Percentiles rank a stretch among this genome's conserved stretches.
Conservation (phyloP, 2,329 filamentous ascomycete genomes). For the Hortaea werneckii region DNA sequence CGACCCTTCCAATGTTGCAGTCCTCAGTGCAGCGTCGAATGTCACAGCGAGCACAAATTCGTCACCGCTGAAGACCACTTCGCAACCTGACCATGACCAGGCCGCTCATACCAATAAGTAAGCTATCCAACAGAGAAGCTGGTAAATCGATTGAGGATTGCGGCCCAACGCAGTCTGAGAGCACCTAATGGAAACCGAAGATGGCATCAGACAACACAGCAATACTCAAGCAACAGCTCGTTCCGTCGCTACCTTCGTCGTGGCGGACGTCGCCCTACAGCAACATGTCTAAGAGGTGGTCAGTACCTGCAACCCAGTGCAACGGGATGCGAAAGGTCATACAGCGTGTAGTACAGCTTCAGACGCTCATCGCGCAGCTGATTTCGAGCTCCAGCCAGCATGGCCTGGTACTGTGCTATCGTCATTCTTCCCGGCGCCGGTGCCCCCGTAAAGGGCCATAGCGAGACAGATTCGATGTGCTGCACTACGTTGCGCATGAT, state of each 20-base stretch:
- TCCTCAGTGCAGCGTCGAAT: too few relatives aligned
- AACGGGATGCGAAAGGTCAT: not conserved
- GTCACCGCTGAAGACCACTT: too few relatives aligned
- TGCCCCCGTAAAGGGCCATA: conserved; percentile 4
- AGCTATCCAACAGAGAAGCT: too few relatives aligned
- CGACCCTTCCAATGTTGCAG: too few relatives aligned
- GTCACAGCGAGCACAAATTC: too few relatives aligned
- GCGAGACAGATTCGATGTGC: conserved; percentile 5
- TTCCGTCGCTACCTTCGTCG: not conserved
- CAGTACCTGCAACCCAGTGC: not conserved
- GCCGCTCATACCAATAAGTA: too few relatives aligned
- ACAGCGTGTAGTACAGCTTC: conserved; percentile 4
- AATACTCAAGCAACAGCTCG: too few relatives aligned
- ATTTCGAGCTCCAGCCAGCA: conserved; percentile 3
- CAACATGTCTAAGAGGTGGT: conserved; percentile 1
- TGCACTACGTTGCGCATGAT: conserved; percentile 3
- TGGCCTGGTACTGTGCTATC: not conserved
- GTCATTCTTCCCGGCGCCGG: conserved; percentile 1
- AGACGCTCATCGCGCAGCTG: conserved; percentile 5
- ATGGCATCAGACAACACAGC: too few relatives aligned
- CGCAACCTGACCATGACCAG: too few relatives aligned
- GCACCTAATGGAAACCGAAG: too few relatives aligned
- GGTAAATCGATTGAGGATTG: too few relatives aligned
- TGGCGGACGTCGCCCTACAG: conserved; percentile 1
- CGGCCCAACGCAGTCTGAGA: too few relatives aligned